Base-by-base conservation (phyloP, 2,329 filamentous ascomycete genomes). In the Colletotrichum godetiae region DNA sequence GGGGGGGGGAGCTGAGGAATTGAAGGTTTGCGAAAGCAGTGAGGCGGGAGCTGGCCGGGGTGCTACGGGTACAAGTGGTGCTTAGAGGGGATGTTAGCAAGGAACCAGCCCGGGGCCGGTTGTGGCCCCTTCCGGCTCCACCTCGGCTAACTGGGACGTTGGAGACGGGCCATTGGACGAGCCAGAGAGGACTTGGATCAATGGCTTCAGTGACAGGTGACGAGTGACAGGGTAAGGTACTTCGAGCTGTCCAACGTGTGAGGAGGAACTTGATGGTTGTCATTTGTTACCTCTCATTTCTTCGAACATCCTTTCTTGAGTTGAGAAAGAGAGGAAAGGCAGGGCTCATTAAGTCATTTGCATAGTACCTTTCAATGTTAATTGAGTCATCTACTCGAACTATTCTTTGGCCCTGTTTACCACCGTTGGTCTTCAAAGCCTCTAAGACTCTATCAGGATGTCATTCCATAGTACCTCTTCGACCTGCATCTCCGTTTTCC, bases 21-120 rank as follows among this genome's bases (percentile, higher is more conserved):
- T 71, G 60, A 24, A 66, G 60, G 67, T 73, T 73, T 67, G 67
- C 71, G 71, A 69, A 64, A 46, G 46, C 70, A 49, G 60, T 49
- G 65, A 73, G 56, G 27, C 67, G 60, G 55, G 46, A 72, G 69
- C 64, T 62, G 63, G 53, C 67, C 59, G 56, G 35, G 70, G 42
- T 70, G 8, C 67, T 46, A 29, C 55, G n/a, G 56, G 67, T 64
- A 73, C 55, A 59, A 65, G 24, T 33, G 60, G 55, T 49, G 24
- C 49, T 49, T 8, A 5, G 22, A 49, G 35, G 60, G 46, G 33
- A n/a, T 66, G 71, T 73, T 73, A 71, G 67, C 35, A 60, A 37
- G 55, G 29, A 71, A 35, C 15, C 7, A 15, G 29, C 22, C 27
- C 6, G 5, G 24, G 31, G 31, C 53, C n/a, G 15, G 24, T 31